A percentile compares a stretch with the other conserved stretches of the same genome.
Conservation (phyloP, 2,329 filamentous ascomycete species). For the Curvularia verruculosa region DNA sequence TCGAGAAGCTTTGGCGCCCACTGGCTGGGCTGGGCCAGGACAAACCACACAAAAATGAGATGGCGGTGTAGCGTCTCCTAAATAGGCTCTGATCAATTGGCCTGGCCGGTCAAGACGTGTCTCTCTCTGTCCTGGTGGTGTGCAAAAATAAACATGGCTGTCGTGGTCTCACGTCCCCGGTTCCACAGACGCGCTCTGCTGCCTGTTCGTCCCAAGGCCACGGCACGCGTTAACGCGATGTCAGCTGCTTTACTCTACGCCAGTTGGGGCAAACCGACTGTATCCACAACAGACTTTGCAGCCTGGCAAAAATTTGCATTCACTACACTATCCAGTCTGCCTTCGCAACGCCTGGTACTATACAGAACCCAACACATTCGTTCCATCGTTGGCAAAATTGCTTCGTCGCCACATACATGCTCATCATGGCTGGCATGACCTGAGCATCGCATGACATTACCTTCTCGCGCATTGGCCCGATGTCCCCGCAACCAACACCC, state of each 20-base stretch:
- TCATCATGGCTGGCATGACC: slow-evolving; percentile 43
- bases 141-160: not conserved
- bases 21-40: slow-evolving; percentile 10
- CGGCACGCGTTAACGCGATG: slow-evolving; percentile 27
- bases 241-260: slow-evolving; percentile 30
- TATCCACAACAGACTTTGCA: not conserved
- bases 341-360: not conserved
- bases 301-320: slow-evolving; percentile 2
- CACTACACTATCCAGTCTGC: not conserved
- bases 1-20: slow-evolving; percentile 25
- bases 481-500: slow-evolving; percentile 21
- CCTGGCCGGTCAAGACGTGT: slow-evolving; percentile 2
- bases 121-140: slow-evolving; percentile 1
- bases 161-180: slow-evolving; percentile 5
- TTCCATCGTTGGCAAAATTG: slow-evolving; percentile 1
- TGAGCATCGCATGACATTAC: slow-evolving; percentile 39
- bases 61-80: slow-evolving; percentile 24
- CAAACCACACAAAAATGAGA: slow-evolving; percentile 15
- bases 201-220: slow-evolving; percentile 19
- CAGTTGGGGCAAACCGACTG: slow-evolving; percentile 2
- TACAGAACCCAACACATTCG: not conserved
- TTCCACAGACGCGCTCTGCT: slow-evolving; percentile 22
- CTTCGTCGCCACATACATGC: slow-evolving; percentile 19
- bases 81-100: slow-evolving; percentile 9
- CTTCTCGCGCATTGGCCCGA: slow-evolving; percentile 24